phyloP scores from a whole-genome alignment of 768 basidiomycete genomes.

The Cyathus striatus region DNA sequence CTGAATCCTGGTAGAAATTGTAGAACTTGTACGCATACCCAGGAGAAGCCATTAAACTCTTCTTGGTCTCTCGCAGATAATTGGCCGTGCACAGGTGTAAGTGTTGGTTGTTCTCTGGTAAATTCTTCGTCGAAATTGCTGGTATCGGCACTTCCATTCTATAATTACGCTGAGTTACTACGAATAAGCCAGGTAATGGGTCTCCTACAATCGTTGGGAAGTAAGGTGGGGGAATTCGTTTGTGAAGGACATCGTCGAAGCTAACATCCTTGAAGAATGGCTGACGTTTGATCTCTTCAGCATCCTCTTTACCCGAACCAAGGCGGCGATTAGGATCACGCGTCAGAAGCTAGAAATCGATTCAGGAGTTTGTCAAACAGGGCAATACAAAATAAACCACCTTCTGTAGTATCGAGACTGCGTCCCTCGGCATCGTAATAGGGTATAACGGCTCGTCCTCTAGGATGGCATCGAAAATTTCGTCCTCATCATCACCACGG shows the following conservation, averaged over 20 bases:
- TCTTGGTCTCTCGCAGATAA: constrained; percentile 85
- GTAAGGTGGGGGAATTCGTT: constrained; percentile 95
- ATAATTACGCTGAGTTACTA: constrained; percentile 4
- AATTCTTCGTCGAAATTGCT: constrained; percentile 98
- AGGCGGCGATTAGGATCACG: constrained; percentile 88
- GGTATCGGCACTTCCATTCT: constrained; percentile 84
- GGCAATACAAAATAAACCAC: constrained; percentile 30
- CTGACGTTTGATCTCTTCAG: constrained; percentile 95
- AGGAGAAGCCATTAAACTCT: constrained; percentile 97
- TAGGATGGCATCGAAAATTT: constrained; percentile 98
- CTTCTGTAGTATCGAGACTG: constrained; percentile 93
- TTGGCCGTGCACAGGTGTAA: constrained; percentile 96
- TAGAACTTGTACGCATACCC: constrained; percentile 46
- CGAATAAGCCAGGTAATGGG: not conserved
- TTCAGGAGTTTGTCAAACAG: not conserved
- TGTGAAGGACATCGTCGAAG: constrained; percentile 95
- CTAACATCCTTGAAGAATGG: constrained; percentile 98
- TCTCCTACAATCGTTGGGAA: constrained; percentile 87
- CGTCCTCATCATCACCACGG: constrained; percentile 98
- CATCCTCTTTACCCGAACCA: constrained; percentile 88
- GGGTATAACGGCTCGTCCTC: constrained; percentile 99
- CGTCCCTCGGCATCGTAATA: constrained; percentile 98
- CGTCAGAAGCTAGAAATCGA: constrained; percentile 66
- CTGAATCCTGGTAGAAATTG: too few species aligned
- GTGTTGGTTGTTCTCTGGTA: constrained; percentile 91